Evolutionary conservation across 129 eudicot species (phyloP).

Genomic region (Artemisia annua): DNA sequence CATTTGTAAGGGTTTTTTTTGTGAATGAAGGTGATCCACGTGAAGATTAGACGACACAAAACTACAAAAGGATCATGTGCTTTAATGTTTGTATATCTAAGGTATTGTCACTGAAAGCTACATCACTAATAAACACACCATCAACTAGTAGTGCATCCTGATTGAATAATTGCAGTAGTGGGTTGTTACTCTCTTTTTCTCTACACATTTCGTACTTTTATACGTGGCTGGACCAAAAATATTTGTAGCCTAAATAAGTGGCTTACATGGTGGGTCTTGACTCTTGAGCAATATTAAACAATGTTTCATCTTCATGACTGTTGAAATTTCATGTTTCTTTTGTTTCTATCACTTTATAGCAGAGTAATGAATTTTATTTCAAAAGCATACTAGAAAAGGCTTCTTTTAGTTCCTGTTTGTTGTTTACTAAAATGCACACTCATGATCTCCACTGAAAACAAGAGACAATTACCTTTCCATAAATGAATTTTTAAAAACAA

Average conservation of each 20-base stretch:
- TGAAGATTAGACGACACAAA: neutral
- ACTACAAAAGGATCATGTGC: neutral
- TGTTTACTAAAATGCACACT: neutral
- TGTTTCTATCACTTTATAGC: neutral
- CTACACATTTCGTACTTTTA: slow-evolving; percentile 10
- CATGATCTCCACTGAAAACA: neutral
- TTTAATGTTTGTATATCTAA: neutral
- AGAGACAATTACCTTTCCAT: neutral
- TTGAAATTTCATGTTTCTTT: neutral
- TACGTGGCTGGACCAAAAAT: slow-evolving; percentile 2
- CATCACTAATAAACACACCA: neutral
- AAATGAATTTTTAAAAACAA: too few relatives aligned
- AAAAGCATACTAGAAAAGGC: neutral
- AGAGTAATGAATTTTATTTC: too few relatives aligned
- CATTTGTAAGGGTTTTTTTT: neutral
- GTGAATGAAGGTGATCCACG: slow-evolving; percentile 5
- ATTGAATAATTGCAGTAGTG: neutral
- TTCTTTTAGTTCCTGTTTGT: neutral
- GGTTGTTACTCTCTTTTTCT: slow-evolving; percentile 3
- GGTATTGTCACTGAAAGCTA: neutral
- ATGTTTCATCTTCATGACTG: too few relatives aligned
- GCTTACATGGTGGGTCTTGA: too few relatives aligned
- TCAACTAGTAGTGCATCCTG: neutral
- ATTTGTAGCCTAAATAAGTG: too few relatives aligned
- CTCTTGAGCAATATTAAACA: too few relatives aligned